These are phyloP conservation scores for Lyophyllum semitale DNA, from an alignment of 768 basidiomycete species.

Conservation along the genomic window DNA sequence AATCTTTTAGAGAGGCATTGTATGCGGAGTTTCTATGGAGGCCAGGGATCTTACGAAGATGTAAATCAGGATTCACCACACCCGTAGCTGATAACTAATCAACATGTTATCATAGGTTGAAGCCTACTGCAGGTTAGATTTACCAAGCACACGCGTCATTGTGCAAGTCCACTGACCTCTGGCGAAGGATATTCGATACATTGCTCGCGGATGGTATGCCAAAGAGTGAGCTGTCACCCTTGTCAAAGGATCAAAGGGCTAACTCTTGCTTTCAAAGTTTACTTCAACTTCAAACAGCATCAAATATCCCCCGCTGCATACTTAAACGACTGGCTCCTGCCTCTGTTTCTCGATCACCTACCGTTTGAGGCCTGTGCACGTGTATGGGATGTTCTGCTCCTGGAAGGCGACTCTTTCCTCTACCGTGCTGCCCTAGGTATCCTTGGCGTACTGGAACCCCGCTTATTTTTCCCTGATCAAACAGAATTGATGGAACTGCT, in stretches of 20 bases:
- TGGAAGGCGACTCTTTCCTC: constrained; percentile 90
- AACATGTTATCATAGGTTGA: constrained; percentile 59
- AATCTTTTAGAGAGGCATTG: constrained; percentile 87
- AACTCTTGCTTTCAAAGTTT: constrained; percentile 63
- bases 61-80: constrained; percentile 48
- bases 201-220: constrained; percentile 92
- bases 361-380: constrained; percentile 90
- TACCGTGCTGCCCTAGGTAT: constrained; percentile 85
- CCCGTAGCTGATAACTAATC: neutral
- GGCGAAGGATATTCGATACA: constrained; percentile 84
- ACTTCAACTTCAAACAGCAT: constrained; percentile 94
- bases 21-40: constrained; percentile 83
- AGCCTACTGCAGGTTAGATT: constrained; percentile 80
- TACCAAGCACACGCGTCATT: neutral
- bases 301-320: constrained; percentile 87
- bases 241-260: neutral
- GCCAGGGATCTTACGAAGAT: constrained; percentile 68
- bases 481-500: constrained; percentile 79
- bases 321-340: constrained; percentile 78
- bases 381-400: constrained; percentile 83
- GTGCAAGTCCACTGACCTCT: neutral
- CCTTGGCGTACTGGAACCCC: constrained; percentile 78
- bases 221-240: constrained; percentile 60
- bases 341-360: constrained; percentile 83
- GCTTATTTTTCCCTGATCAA: constrained; percentile 86